Evolutionary conservation across 768 basidiomycete genomes (phyloP).

Genomic region (Boletales sp.): DNA sequence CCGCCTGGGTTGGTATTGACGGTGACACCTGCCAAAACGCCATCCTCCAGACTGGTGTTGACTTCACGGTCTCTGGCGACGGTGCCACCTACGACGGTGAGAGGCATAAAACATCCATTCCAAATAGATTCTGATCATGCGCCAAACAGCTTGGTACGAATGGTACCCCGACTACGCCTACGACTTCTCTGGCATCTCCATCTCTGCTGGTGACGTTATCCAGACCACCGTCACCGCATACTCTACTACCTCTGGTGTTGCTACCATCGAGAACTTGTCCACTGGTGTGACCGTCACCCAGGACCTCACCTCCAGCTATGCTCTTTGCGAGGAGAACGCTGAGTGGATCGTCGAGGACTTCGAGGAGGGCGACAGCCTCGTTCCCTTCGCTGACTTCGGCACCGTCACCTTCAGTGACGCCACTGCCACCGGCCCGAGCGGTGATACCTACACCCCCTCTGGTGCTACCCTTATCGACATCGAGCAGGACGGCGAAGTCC

Average conservation of each 20-base stretch:
- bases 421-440: conserved; percentile 4
- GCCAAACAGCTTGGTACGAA: conserved; percentile 20
- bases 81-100: conserved; percentile 10
- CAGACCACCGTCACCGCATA: conserved; percentile 11
- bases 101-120: background rate
- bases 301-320: conserved; percentile 6
- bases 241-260: conserved; percentile 17
- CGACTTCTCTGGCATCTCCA: conserved; percentile 12
- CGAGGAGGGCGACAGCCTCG: background rate
- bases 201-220: conserved; percentile 17
- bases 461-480: conserved; percentile 13
- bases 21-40: conserved; percentile 9
- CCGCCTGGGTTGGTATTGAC: conserved; percentile 26
- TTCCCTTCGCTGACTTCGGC: conserved; percentile 17
- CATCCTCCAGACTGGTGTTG: conserved; percentile 20
- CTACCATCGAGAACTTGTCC: conserved; percentile 19
- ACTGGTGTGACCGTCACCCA: conserved; percentile 4
- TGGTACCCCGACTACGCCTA: conserved; percentile 17
- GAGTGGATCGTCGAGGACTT: conserved; percentile 26
- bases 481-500: conserved; percentile 1
- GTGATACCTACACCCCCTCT: conserved; percentile 4
- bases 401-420: conserved; percentile 15
- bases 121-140: background rate
- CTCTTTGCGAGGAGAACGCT: conserved; percentile 15
- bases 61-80: conserved; percentile 3